Evolutionary conservation across 108 stramenopile genomes (phyloP).

Genomic region (Stephanodiscus triporus): DNA sequence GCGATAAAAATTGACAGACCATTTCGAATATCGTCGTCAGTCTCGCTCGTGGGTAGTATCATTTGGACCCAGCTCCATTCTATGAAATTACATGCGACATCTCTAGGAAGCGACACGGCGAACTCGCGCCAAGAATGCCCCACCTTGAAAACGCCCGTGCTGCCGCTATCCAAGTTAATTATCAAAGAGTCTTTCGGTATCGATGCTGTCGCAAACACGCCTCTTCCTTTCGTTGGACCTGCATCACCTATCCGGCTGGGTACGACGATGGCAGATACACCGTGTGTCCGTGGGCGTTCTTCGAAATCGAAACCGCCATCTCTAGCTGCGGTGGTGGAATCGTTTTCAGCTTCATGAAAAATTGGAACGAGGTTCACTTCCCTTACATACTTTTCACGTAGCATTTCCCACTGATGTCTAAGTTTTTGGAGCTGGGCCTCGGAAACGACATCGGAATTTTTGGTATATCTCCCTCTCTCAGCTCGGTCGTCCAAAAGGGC

Average conservation of each 20-base stretch:
- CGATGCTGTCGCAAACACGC: slow-evolving; percentile 33
- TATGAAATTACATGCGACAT: slow-evolving; percentile 38
- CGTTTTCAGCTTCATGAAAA: not conserved
- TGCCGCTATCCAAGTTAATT: slow-evolving; percentile 26
- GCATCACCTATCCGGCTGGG: slow-evolving; percentile 37
- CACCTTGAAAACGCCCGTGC: slow-evolving; percentile 38
- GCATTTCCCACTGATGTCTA: slow-evolving; percentile 6
- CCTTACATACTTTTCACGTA: slow-evolving; percentile 30
- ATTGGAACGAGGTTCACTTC: slow-evolving; percentile 38
- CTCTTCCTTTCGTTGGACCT: slow-evolving; percentile 31
- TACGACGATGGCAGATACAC: slow-evolving; percentile 21
- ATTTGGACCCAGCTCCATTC: slow-evolving; percentile 36
- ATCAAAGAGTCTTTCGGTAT: slow-evolving; percentile 35
- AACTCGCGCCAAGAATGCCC: slow-evolving; percentile 44
- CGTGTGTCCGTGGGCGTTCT: slow-evolving; percentile 1
- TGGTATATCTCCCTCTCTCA: not conserved
- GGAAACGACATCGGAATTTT: not conserved
- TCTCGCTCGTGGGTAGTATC: not conserved
- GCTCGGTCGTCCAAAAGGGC: not conserved
- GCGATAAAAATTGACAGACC: slow-evolving; percentile 38
- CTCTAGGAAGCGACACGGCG: slow-evolving; percentile 28
- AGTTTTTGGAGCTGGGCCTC: slow-evolving; percentile 3
- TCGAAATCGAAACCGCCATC: not conserved
- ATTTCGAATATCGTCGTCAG: slow-evolving; percentile 33
- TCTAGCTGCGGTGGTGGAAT: not conserved